phyloP scores from a whole-genome alignment of 768 basidiomycete species.

The Boletus insuetus region DNA sequence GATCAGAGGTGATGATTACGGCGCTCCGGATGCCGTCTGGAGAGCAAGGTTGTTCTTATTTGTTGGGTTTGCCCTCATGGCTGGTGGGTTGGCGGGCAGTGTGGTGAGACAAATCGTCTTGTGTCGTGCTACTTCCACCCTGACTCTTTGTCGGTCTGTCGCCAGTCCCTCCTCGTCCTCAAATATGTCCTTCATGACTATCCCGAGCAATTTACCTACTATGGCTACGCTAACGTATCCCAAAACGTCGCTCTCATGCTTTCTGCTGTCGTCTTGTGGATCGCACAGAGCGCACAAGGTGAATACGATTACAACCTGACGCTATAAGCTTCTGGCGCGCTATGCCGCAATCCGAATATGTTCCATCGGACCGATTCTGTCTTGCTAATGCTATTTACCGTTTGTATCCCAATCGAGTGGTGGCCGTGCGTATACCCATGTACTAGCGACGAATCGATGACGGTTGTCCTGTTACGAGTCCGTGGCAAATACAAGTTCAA shows the following conservation, averaged over 20 bases:
- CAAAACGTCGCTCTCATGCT: conserved; percentile 87
- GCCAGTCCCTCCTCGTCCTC: conserved; percentile 80
- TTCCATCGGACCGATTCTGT: background rate
- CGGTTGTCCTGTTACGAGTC: background rate
- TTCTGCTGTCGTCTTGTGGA: conserved; percentile 87
- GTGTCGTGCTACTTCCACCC: background rate
- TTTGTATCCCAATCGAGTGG: conserved; percentile 7
- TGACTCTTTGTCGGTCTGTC: background rate
- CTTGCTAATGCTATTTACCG: conserved; percentile 6
- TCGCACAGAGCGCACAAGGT: conserved; percentile 77
- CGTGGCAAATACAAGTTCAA: background rate
- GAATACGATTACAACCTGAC: conserved; percentile 96
- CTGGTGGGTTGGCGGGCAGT: conserved; percentile 95
- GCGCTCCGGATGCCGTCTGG: conserved; percentile 86
- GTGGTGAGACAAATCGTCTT: conserved; percentile 57
- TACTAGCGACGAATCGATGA: background rate
- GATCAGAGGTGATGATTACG: conserved; percentile 76
- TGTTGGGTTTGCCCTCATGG: conserved; percentile 96
- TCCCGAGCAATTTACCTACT: conserved; percentile 76
- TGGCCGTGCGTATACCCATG: background rate
- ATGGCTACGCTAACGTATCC: conserved; percentile 93
- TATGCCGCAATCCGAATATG: background rate
- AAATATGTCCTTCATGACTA: conserved; percentile 83
- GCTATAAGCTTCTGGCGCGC: conserved; percentile 35
- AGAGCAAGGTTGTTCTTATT: conserved; percentile 87